Conservation (phyloP, 1,139 yeast species). For the Candida labiduridarum region DNA sequence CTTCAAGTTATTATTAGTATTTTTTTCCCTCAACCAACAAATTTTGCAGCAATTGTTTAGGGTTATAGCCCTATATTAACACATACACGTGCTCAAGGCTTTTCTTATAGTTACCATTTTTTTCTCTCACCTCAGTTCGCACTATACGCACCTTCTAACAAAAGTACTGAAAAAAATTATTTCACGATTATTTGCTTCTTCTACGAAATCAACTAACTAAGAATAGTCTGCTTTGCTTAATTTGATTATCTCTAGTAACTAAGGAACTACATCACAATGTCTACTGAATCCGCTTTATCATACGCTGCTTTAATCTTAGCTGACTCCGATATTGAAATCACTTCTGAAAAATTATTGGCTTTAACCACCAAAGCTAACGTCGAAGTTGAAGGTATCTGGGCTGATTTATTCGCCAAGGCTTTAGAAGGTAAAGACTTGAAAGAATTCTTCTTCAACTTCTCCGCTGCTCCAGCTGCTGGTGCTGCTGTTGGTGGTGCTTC, state of each 20-base stretch:
- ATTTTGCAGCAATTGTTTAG: slow-evolving; percentile 5
- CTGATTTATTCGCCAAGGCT: slow-evolving; percentile 81
- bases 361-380: slow-evolving; percentile 55
- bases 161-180: slow-evolving; percentile 1
- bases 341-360: slow-evolving; percentile 73
- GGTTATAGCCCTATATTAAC: slow-evolving; percentile 6
- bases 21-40: no score
- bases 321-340: slow-evolving; percentile 79
- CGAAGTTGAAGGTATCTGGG: slow-evolving; percentile 66
- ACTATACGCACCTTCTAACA: neutral
- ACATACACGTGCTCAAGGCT: slow-evolving; percentile 3
- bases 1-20: no score
- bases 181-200: neutral
- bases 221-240: slow-evolving; percentile 75
- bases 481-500: slow-evolving; percentile 61
- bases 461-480: slow-evolving; percentile 69
- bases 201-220: slow-evolving; percentile 28
- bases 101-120: neutral
- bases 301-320: slow-evolving; percentile 90
- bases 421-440: slow-evolving; percentile 76
- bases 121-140: neutral
- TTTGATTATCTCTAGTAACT: slow-evolving; percentile 47
- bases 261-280: slow-evolving; percentile 46
- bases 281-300: slow-evolving; percentile 81
- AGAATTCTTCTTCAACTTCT: slow-evolving; percentile 75